Evolutionary conservation across 257 asterid species (phyloP).

Genomic region (Nicotiana otophora): DNA sequence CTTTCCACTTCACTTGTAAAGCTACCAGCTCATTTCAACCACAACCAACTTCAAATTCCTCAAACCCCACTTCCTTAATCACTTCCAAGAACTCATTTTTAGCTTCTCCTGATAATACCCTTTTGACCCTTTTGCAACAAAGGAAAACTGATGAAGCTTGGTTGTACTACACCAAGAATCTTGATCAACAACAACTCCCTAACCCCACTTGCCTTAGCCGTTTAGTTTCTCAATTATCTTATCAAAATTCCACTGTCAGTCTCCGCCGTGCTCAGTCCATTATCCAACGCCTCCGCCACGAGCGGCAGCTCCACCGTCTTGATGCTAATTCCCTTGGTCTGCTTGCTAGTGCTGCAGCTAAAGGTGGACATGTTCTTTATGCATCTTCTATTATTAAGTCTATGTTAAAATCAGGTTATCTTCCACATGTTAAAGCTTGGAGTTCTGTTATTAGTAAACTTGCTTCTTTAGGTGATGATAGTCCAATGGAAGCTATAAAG

Average conservation of each 20-base stretch:
- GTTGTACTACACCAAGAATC: slow-evolving; percentile 47
- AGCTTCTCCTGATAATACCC: slow-evolving; percentile 42
- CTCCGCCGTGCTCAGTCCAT: slow-evolving; percentile 73
- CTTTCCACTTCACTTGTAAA: slow-evolving; percentile 25
- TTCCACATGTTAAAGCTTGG: slow-evolving; percentile 96
- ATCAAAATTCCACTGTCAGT: slow-evolving; percentile 55
- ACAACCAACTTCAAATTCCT: slow-evolving; percentile 32
- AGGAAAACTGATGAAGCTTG: slow-evolving; percentile 87
- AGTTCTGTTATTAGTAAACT: slow-evolving; percentile 84
- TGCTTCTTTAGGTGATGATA: slow-evolving; percentile 70
- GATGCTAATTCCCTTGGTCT: slow-evolving; percentile 94
- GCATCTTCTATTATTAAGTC: slow-evolving; percentile 79
- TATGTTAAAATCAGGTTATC: slow-evolving; percentile 84
- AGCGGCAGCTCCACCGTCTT: slow-evolving; percentile 79
- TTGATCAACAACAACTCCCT: slow-evolving; percentile 50
- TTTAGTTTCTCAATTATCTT: slow-evolving; percentile 68
- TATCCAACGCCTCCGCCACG: slow-evolving; percentile 74
- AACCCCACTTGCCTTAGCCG: slow-evolving; percentile 89
- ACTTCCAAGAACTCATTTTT: slow-evolving; percentile 18
- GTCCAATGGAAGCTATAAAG: slow-evolving; percentile 64
- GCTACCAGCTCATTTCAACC: slow-evolving; percentile 28
- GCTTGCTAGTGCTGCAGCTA: slow-evolving; percentile 85
- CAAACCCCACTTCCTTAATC: slow-evolving; percentile 26
- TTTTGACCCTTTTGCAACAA: slow-evolving; percentile 65
- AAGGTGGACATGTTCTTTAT: slow-evolving; percentile 78